phyloP scores from a whole-genome alignment of 2,329 filamentous ascomycete species.

The Paraphoma sp. region DNA sequence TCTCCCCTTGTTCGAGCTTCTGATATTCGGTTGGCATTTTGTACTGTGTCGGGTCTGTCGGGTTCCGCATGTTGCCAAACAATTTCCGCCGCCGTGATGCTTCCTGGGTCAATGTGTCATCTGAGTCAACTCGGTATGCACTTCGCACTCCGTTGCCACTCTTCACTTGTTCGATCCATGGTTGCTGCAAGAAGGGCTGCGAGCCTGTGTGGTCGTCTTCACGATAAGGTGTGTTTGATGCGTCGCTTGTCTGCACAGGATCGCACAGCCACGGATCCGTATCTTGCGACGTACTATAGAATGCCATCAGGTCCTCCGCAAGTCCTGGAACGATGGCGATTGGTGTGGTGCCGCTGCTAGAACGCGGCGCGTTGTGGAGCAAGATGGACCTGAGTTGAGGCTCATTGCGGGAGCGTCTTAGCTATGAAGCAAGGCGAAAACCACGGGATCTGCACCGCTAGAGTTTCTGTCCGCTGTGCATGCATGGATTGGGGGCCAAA shows the following conservation, averaged over 20 bases:
- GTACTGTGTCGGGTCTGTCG: not conserved
- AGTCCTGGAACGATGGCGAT: not conserved
- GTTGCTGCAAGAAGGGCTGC: not conserved
- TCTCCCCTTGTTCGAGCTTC: not conserved
- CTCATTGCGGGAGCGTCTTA: not conserved
- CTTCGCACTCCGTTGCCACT: not conserved
- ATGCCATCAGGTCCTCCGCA: not conserved
- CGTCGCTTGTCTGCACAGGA: not conserved
- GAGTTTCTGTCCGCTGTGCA: not conserved
- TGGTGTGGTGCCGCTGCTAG: not conserved
- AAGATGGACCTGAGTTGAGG: not conserved
- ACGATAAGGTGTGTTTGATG: not conserved
- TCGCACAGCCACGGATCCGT: not conserved
- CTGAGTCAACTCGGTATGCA: not conserved
- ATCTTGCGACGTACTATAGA: not conserved
- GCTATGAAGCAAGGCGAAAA: not conserved
- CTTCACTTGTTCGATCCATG: not conserved
- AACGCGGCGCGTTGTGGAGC: not conserved
- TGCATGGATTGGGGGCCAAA: not conserved
- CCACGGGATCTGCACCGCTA: not conserved
- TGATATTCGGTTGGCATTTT: not conserved
- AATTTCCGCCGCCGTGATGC: not conserved
- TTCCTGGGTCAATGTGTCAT: not conserved
- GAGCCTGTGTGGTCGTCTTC: not conserved
- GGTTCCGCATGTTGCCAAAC: not conserved